Evolutionary conservation across 352 stramenopile species (phyloP).

Genomic region (Phytophthora cryptogea): DNA sequence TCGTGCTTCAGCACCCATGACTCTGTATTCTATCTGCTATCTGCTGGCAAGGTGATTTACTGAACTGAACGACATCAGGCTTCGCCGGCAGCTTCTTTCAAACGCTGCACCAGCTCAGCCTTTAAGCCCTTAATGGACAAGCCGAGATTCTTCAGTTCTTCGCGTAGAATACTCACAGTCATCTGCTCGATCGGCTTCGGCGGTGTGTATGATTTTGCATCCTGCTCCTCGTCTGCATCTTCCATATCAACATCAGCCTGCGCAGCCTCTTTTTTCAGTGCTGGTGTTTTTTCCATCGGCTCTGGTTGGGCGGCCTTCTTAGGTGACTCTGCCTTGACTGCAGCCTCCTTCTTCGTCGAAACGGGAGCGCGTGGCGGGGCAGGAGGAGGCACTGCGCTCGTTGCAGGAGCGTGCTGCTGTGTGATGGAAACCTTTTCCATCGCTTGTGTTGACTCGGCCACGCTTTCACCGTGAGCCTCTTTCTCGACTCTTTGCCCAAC

Average conservation of each 20-base stretch:
- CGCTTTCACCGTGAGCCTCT: slow-evolving; percentile 51
- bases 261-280: slow-evolving; percentile 20
- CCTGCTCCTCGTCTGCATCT: slow-evolving; percentile 32
- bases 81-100: slow-evolving; percentile 70
- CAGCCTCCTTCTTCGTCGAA: slow-evolving; percentile 17
- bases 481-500: slow-evolving; percentile 68
- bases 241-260: slow-evolving; percentile 67
- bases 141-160: slow-evolving; percentile 77
- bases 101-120: slow-evolving; percentile 77
- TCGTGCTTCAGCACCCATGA: slow-evolving; percentile 16
- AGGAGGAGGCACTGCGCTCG: slow-evolving; percentile 31
- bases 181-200: slow-evolving; percentile 80
- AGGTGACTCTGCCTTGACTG: slow-evolving; percentile 16
- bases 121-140: slow-evolving; percentile 85
- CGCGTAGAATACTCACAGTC: slow-evolving; percentile 69
- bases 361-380: slow-evolving; percentile 29
- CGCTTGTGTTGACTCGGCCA: slow-evolving; percentile 44
- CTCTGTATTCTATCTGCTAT: slow-evolving; percentile 39
- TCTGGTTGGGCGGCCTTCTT: slow-evolving; percentile 27
- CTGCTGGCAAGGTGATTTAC: slow-evolving; percentile 22
- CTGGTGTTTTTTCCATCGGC: slow-evolving; percentile 25
- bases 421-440: slow-evolving; percentile 49
- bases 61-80: slow-evolving; percentile 25
- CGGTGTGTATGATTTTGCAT: slow-evolving; percentile 53
- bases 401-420: slow-evolving; percentile 25